Base-by-base conservation (phyloP, 345 rosid genomes). In the Eucalyptus cladocalyx region DNA sequence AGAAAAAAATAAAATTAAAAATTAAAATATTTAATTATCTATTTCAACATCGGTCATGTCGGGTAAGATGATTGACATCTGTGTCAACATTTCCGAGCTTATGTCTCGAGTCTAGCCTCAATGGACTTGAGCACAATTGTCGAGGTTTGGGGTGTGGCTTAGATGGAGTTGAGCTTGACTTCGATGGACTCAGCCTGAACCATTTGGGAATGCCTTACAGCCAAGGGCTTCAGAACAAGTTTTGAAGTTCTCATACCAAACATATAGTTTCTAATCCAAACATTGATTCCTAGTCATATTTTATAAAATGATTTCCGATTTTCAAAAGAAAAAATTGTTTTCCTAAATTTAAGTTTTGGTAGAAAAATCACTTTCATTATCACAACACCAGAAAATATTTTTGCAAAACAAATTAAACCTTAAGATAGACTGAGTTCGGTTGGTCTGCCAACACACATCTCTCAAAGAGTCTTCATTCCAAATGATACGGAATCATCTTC, bases 51-150 rank as follows among this genome's bases (percentile, higher is more conserved):
- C 1, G 3, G 1, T 9, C 4, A 8, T 8, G 28, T 54, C 11
- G 21, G 2, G 0, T 54, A 21, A 23, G 5, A 21, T 1, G 6
- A 56, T 0, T 0, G 6, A 56, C 3, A 23, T 24, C 0, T 2
- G 0, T 56, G 2, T 24, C 2, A 56, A 56, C 2, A 56, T 56
- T 56, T 56, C 0, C 5, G 0, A 2, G 58, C 58, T 26, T 53
- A 3, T 21, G 26, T 53, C 58, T 53, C 1, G 5, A 53, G 26
- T 21, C 62, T 56, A 56, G 6, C 62, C 62, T 10, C 0, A 0
- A 56, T 56, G 6, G 62, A 56, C 62, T 9, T 0, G 6, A 56
- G 62, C 62, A 56, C 62, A 1, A 24, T 56, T 24, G 6, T 56
- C 0, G 3, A 24, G 62, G 30, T 23, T 6, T 9, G 0, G 30